Evolutionary conservation across 805 yeast species (phyloP).

Genomic region (Yamadazyma sp.): DNA sequence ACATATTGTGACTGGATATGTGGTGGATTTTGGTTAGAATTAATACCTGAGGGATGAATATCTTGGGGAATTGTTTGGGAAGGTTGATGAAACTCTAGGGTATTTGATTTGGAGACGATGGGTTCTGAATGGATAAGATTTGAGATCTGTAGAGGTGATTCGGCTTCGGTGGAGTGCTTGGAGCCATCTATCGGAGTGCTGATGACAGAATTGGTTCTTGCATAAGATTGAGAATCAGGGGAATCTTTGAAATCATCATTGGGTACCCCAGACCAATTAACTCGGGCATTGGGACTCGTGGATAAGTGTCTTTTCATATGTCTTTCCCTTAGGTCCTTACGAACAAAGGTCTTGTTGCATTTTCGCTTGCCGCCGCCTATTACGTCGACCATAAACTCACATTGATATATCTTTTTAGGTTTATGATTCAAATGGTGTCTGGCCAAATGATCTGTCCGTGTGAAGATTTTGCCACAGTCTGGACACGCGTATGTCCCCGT

Average conservation of each 20-base stretch:
- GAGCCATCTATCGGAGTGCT: background rate
- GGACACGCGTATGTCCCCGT: conserved; percentile 33
- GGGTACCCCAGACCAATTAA: conserved; percentile 11
- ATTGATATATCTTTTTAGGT: conserved; percentile 50
- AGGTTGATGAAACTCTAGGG: too few relatives aligned
- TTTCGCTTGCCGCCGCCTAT: conserved; percentile 34
- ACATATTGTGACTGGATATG: too few relatives aligned
- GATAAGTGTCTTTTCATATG: conserved; percentile 30
- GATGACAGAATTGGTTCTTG: background rate
- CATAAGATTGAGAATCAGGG: conserved; percentile 1
- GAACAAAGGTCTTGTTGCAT: conserved; percentile 61
- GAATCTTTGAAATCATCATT: background rate
- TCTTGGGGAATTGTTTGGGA: too few relatives aligned
- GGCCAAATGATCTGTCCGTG: conserved; percentile 61
- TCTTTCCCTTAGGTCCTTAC: conserved; percentile 52
- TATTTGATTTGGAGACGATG: too few relatives aligned
- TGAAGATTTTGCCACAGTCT: conserved; percentile 54
- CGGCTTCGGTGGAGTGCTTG: conserved; percentile 2
- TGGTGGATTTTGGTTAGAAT: too few relatives aligned
- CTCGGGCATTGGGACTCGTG: conserved; percentile 7
- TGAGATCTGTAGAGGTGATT: conserved; percentile 17
- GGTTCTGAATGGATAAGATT: conserved; percentile 18
- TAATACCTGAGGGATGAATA: too few relatives aligned
- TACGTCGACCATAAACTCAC: conserved; percentile 49
- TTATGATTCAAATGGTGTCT: conserved; percentile 63